A percentile compares a stretch with the other conserved stretches of the same genome.
Conservation (phyloP, 192 early-diverging fungal genomes). For the Geosiphon pyriformis region DNA sequence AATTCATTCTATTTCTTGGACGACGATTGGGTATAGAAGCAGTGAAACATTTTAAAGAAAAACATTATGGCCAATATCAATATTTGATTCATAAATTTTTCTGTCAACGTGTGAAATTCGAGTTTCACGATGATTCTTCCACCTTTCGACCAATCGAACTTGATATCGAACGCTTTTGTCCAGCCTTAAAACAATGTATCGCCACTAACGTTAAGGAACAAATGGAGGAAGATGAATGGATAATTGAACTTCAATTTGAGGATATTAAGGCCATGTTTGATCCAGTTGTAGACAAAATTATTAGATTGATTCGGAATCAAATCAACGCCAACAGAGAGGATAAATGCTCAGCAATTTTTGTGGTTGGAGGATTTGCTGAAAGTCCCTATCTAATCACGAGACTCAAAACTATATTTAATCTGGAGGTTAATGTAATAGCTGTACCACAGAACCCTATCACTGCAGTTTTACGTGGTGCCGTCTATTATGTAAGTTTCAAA, state of each 20-base stretch:
- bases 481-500: conserved; percentile 30
- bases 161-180: not conserved
- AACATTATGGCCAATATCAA: not conserved
- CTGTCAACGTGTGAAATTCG: not conserved
- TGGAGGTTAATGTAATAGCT: conserved; percentile 35
- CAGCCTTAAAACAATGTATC: not conserved
- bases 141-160: not conserved
- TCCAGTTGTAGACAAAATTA: conserved; percentile 2
- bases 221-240: not conserved
- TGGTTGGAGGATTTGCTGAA: conserved; percentile 43
- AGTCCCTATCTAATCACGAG: conserved; percentile 41
- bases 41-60: conserved; percentile 18
- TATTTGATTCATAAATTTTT: conserved; percentile 3
- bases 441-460: conserved; percentile 46
- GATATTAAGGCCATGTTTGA: conserved; percentile 3
- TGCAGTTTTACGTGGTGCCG: conserved; percentile 47
- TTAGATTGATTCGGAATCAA: not conserved
- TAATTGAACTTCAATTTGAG: not conserved
- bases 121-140: not conserved
- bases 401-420: conserved; percentile 41
- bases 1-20: conserved; percentile 38
- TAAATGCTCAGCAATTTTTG: conserved; percentile 39
- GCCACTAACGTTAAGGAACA: not conserved
- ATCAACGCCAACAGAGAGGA: conserved; percentile 9
- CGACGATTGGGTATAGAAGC: conserved; percentile 36